Base-by-base conservation (phyloP, 2,329 filamentous ascomycete genomes). In the Allantophomopsis cytisporea region DNA sequence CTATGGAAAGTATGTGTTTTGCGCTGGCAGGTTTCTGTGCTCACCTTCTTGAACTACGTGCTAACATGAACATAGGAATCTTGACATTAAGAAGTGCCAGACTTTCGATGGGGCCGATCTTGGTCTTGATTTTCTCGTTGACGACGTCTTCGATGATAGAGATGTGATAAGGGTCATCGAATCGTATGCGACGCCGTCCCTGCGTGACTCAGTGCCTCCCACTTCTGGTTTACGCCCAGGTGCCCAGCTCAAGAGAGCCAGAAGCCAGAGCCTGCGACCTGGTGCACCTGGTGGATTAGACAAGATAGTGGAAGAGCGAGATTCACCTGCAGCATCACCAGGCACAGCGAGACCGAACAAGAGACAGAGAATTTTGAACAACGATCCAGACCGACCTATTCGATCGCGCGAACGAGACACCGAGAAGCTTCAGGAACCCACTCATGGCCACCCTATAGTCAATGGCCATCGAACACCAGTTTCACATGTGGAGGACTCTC, bases 171-270 rank as follows among this genome's bases (percentile, higher is more conserved):
- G 53, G 38, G 43, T 56, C 15, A 41, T 55, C 16, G 48, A 54
- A 44, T 51, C 53, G 31, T 42, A 47, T 4, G 20, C 46, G 3
- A 39, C 41, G n/a, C 43, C 50, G 12, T 44, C 38, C 10, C 35
- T 49, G 8, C 48, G 53, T 42, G 54, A 56, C 33, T 56, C 54
- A 2, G 48, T 56, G 18, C 52, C 53, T 28, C 53, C 54, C n/a
- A 51, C 46, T 10, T 56, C 54, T 10, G 50, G 47, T 12, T 45
- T 56, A n/a, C 47, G 53, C 16, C 31, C 31, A 15, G n/a, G 14
- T 17, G 15, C 31, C 10, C 41, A 37, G 17, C 46, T 43, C 31
- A 55, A 55, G 36, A 47, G 52, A 46, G 42, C 38, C 7, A 43
- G 52, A 38, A 44, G 49, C 33, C 40, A 23, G 7, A 46, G 41